Percentiles rank a stretch among this genome's conserved stretches.
phyloP scores from a whole-genome alignment of 129 eudicot species.

The Lonicera japonica region DNA sequence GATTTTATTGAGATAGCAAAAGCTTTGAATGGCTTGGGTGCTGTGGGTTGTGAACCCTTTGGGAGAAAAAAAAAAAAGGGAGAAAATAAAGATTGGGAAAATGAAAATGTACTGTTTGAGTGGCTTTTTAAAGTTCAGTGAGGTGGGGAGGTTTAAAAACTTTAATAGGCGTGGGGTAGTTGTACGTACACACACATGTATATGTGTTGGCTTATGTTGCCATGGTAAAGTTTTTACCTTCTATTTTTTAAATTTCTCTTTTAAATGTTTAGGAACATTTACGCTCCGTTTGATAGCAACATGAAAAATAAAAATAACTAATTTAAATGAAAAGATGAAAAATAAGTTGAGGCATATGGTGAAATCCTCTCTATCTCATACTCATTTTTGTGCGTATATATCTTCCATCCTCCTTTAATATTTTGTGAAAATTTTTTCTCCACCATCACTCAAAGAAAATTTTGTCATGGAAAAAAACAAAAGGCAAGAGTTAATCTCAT shows the following conservation, averaged over 20 bases:
- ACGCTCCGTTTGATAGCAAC: no score
- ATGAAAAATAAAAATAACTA: no score
- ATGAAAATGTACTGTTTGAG: slow-evolving; percentile 5
- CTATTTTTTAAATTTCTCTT: not conserved
- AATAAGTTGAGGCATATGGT: no score
- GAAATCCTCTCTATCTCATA: no score
- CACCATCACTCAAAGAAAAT: no score
- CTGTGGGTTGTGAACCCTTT: slow-evolving; percentile 28
- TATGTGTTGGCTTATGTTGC: slow-evolving; percentile 4
- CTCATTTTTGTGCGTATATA: no score
- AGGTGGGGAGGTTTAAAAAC: slow-evolving; percentile 30
- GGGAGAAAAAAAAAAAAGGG: slow-evolving; percentile 11
- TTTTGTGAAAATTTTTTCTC: no score
- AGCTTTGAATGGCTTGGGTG: slow-evolving; percentile 25
- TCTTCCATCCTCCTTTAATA: no score
- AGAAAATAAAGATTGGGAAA: slow-evolving; percentile 10
- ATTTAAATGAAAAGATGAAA: no score
- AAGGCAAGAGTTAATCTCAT: no score
- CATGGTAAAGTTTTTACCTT: slow-evolving; percentile 22
- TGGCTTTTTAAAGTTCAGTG: slow-evolving; percentile 21
- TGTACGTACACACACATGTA: slow-evolving; percentile 15
- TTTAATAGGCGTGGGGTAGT: slow-evolving; percentile 34
- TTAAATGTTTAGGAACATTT: no score
- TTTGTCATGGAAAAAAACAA: no score
- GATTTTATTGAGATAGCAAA: not conserved